phyloP scores from a whole-genome alignment of 2,329 filamentous ascomycete genomes.

The Sporothrix phasma region DNA sequence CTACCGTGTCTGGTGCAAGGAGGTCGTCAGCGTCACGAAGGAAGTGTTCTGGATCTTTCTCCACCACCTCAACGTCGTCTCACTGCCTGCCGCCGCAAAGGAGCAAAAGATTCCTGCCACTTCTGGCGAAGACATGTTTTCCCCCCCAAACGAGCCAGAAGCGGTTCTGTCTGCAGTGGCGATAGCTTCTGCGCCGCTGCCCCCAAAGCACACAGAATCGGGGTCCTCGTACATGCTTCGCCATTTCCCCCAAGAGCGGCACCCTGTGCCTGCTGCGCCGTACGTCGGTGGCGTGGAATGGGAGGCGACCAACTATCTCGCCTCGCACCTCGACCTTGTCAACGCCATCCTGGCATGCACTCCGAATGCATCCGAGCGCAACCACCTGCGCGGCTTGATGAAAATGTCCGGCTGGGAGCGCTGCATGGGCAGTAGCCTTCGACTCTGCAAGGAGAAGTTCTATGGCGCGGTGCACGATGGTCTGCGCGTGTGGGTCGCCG shows the following conservation, averaged over 20 bases:
- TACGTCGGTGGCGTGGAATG: constrained; percentile 97
- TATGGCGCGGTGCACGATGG: constrained; percentile 87
- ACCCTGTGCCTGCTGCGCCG: constrained; percentile 85
- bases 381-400: constrained; percentile 65
- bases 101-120: not conserved
- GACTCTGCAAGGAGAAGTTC: constrained; percentile 96
- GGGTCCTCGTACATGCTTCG: constrained; percentile 53
- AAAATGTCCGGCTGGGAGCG: constrained; percentile 84
- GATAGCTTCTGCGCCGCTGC: constrained; percentile 26
- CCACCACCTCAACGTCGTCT: constrained; percentile 82
- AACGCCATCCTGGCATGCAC: constrained; percentile 84
- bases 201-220: constrained; percentile 24
- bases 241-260: constrained; percentile 75
- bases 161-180: not conserved
- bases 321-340: constrained; percentile 82
- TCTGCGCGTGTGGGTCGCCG: constrained; percentile 80
- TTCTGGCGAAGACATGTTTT: not conserved
- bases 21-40: constrained; percentile 85
- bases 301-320: constrained; percentile 95
- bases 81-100: constrained; percentile 37
- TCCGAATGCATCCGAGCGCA: constrained; percentile 59
- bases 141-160: not conserved
- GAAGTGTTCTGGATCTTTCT: constrained; percentile 99
- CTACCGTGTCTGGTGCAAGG: constrained; percentile 90
- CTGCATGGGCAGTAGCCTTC: constrained; percentile 70